Conservation (phyloP, 1,284 basidiomycete species). For the Trametes versicolor region DNA sequence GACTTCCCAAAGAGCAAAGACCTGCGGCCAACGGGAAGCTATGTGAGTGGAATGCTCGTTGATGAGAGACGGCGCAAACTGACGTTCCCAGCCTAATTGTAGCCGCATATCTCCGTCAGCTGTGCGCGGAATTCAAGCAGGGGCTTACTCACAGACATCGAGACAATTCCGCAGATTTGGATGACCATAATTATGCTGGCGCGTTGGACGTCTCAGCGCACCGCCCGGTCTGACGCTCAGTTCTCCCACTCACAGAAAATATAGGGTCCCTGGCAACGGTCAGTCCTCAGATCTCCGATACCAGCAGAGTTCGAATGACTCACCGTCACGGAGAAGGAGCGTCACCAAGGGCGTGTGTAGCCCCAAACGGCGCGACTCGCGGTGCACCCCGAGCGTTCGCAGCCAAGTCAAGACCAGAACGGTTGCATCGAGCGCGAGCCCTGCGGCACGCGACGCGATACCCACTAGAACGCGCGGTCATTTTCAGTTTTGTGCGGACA, state of each 20-base stretch:
- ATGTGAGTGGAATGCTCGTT: neutral
- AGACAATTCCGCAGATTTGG: conserved; percentile 32
- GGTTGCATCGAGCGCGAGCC: conserved; percentile 25
- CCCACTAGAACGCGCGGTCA: conserved; percentile 18
- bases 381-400: conserved; percentile 34
- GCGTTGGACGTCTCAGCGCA: neutral
- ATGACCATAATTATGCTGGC: conserved; percentile 29
- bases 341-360: conserved; percentile 30
- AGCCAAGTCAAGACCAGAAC: conserved; percentile 38
- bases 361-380: conserved; percentile 31
- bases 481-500: too few relatives aligned
- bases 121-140: neutral
- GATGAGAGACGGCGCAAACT: neutral
- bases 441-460: conserved; percentile 11
- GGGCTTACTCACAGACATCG: conserved; percentile 19
- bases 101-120: neutral
- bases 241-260: conserved; percentile 30
- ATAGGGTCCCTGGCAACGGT: conserved; percentile 30
- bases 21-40: neutral
- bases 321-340: conserved; percentile 38
- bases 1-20: conserved; percentile 34
- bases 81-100: conserved; percentile 24
- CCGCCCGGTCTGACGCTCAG: neutral
- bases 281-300: neutral
- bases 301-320: neutral